Conservation (phyloP, 2,329 filamentous ascomycete species). For the Calcarisporium arbuscula region DNA sequence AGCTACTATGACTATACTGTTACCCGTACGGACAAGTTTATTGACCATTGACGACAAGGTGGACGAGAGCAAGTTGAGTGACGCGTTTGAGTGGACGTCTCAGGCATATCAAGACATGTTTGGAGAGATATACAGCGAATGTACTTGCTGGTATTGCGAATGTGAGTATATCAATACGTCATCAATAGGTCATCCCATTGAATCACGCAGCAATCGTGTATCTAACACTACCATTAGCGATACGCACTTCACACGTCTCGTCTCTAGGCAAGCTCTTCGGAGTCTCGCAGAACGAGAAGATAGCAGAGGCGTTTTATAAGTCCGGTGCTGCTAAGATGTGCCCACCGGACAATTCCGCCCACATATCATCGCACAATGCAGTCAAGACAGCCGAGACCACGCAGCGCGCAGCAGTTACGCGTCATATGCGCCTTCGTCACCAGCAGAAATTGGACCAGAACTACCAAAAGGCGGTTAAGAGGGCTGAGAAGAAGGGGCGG, state of each 20-base stretch:
- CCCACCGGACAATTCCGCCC: slow-evolving; percentile 52
- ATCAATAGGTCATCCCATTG: slow-evolving; percentile 19
- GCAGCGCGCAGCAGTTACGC: slow-evolving; percentile 3
- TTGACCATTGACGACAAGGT: slow-evolving; percentile 84
- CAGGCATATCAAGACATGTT: slow-evolving; percentile 62
- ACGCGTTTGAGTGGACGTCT: slow-evolving; percentile 66
- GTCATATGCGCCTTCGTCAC: slow-evolving; percentile 12
- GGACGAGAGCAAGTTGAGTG: slow-evolving; percentile 56
- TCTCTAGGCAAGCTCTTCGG: slow-evolving; percentile 16
- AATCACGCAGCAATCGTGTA: too few species aligned
- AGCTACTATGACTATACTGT: slow-evolving; percentile 58
- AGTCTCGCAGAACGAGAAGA: slow-evolving; percentile 22
- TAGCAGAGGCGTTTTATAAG: slow-evolving; percentile 30
- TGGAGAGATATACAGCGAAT: slow-evolving; percentile 64
- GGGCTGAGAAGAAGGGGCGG: slow-evolving; percentile 44
- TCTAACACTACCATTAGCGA: too few species aligned
- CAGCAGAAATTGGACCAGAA: slow-evolving; percentile 39
- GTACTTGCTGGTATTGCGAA: slow-evolving; percentile 82
- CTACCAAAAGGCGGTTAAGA: slow-evolving; percentile 48
- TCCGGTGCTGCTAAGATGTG: slow-evolving; percentile 44
- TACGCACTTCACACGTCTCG: slow-evolving; percentile 8
- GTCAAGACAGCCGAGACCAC: slow-evolving; percentile 29
- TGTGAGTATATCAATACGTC: slow-evolving; percentile 39
- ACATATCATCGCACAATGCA: slow-evolving; percentile 69
- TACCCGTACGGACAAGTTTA: slow-evolving; percentile 41